Percentiles rank a stretch among this genome's conserved stretches.
phyloP scores from a whole-genome alignment of 208 protist species.

The Trichomonas gallinae region DNA sequence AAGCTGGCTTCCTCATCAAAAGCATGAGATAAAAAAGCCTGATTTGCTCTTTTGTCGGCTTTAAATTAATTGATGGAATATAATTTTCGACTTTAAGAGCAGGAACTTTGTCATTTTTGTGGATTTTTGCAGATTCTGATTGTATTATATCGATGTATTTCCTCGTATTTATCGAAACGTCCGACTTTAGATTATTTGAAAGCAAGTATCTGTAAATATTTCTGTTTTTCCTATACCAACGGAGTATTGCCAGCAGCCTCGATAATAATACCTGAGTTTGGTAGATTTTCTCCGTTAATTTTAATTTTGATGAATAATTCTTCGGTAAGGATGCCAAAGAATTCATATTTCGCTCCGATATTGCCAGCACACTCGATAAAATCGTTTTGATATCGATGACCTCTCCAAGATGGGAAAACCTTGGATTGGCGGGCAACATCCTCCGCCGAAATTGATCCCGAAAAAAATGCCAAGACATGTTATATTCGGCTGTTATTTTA shows the following conservation, averaged over 20 bases:
- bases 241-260: background rate
- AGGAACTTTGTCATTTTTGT: background rate
- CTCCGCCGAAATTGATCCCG: too few species aligned
- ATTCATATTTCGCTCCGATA: background rate
- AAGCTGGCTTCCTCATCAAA: background rate
- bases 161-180: background rate
- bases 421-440: background rate
- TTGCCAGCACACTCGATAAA: background rate
- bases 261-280: background rate
- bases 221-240: background rate
- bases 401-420: background rate
- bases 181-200: background rate
- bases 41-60: background rate
- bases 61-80: background rate
- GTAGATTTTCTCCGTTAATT: background rate
- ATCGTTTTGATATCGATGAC: background rate
- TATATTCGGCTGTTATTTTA: too few species aligned
- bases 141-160: background rate
- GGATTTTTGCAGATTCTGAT: background rate
- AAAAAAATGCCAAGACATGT: too few species aligned
- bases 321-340: background rate
- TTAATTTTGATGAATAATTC: background rate
- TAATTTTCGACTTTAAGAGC: background rate
- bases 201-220: background rate
- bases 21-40: background rate